These are phyloP conservation scores for Coleophoma crateriformis DNA, from an alignment of 2,329 filamentous ascomycete genomes.

Conservation along the genomic window DNA sequence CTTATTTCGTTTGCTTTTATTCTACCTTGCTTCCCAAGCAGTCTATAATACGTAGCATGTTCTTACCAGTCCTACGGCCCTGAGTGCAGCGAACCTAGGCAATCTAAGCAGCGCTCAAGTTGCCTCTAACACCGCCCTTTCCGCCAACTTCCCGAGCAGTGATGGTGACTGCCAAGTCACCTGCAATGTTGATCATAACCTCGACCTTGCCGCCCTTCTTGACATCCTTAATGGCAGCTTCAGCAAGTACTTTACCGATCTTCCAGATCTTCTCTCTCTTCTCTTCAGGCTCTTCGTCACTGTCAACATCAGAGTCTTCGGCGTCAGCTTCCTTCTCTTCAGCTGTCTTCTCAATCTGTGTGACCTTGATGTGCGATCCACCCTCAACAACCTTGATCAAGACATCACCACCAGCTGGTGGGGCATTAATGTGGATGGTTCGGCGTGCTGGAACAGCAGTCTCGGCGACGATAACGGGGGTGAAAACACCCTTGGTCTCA, in stretches of 20 bases:
- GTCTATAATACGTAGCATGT: too few species aligned
- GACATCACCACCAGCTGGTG: conserved; percentile 80
- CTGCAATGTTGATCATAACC: conserved; percentile 82
- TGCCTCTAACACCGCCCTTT: conserved; percentile 27
- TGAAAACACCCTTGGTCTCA: conserved; percentile 63
- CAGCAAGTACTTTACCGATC: conserved; percentile 73
- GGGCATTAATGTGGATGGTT: conserved; percentile 70
- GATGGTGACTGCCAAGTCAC: conserved; percentile 73
- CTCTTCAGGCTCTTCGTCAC: conserved; percentile 81
- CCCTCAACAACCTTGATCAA: conserved; percentile 87
- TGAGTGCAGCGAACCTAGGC: neutral
- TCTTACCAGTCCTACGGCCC: too few species aligned
- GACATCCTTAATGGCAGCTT: conserved; percentile 76
- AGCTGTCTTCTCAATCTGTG: conserved; percentile 71
- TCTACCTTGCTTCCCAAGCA: neutral
- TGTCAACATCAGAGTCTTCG: conserved; percentile 51
- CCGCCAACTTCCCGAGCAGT: conserved; percentile 76
- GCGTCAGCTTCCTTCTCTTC: conserved; percentile 52
- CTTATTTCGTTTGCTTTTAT: neutral
- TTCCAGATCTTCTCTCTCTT: conserved; percentile 90
- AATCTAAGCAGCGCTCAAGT: conserved; percentile 16
- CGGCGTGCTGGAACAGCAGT: conserved; percentile 87
- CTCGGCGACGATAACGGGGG: conserved; percentile 75
- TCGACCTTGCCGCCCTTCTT: conserved; percentile 91
- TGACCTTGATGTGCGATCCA: conserved; percentile 85